A percentile compares a stretch with the other conserved stretches of the same genome.
These are phyloP conservation scores for Magnolia kwangsiensis DNA, from an alignment of 164 flowering plant species.

Conservation along the genomic window DNA sequence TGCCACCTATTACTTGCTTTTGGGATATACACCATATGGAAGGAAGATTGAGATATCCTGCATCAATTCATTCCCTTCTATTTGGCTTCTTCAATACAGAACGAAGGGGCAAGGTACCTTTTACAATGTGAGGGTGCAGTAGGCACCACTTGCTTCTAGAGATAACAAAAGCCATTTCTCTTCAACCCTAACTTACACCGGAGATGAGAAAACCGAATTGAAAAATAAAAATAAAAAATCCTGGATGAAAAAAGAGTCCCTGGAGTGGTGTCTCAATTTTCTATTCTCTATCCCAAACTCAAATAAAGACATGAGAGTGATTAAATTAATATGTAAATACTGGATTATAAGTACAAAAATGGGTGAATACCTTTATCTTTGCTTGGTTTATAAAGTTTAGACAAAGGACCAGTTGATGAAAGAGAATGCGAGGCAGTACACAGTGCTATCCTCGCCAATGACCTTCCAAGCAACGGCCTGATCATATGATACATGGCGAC, in stretches of 20 bases:
- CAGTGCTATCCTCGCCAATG: slow-evolving; percentile 54
- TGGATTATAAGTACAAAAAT: slow-evolving; percentile 16
- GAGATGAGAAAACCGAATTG: neutral
- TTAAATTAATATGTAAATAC: slow-evolving; percentile 10
- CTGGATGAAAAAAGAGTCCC: neutral
- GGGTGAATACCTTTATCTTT: neutral
- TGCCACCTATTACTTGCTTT: too few relatives aligned
- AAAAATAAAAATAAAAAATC: neutral
- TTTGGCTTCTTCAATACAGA: too few relatives aligned
- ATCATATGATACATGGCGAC: slow-evolving; percentile 74
- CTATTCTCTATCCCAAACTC: neutral
- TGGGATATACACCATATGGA: too few relatives aligned
- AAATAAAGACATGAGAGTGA: neutral
- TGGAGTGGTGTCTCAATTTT: neutral
- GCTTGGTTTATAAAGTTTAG: slow-evolving; percentile 25
- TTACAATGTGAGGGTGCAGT: neutral
- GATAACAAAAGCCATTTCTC: neutral
- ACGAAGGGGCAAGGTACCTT: neutral
- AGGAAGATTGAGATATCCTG: too few relatives aligned
- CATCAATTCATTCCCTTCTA: too few relatives aligned
- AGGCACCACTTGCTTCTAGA: neutral
- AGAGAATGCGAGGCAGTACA: slow-evolving; percentile 80
- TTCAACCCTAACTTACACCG: neutral
- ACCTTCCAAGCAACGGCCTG: slow-evolving; percentile 93
- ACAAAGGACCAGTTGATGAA: slow-evolving; percentile 94